Base-by-base conservation (phyloP, 176 grass and related monocot genomes). In the Rhynchospora pubera region DNA sequence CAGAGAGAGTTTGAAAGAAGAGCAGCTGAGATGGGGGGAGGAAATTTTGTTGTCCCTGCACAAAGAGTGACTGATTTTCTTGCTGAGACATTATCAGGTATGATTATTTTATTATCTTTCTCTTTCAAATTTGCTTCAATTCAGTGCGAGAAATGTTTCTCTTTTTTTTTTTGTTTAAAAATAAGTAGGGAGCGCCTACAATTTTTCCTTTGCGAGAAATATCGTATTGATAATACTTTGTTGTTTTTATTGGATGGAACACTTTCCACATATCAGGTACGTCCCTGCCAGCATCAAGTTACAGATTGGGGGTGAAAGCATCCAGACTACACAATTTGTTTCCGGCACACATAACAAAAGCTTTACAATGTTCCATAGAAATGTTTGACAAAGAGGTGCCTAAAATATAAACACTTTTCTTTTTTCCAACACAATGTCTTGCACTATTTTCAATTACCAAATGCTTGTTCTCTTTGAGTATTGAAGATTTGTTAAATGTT, bases 21-120 rank as follows among this genome's bases (percentile, higher is more conserved):
- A 85, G 95, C 95, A 84, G 92, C 95, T 84, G 53, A 63, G 50
- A 93, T 94, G 89, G 95, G 95, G n/a, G 95, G 95, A 85, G 95
- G 90, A 47, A 91, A 94, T 88, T 98, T 94, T 79, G 89, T 93
- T 77, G 89, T 93, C 62, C 95, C 92, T 65, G 95, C 78, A 85
- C 95, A 98, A 84, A 65, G 87, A 79, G 92, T 98, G 75, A 89
- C 95, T 24, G 92, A 98, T 94, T 93, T 98, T 77, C 78, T 98
- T 77, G 87, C 69, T 80, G 89, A 94, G 68, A 98, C 80, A 91
- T 75, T 94, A 64, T 94, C 90, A 88, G 92, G 95, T 98, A 93
- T 18, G 70, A 28, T 69, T 57, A 59, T 79, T 39, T 39, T 39
- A 39, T 39, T 39, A 3, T 55, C 21, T 76, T 15, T 66, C 75